Evolutionary conservation across 331 rosid species (phyloP), one percentile per base, ranked within the genome.

Genomic region (Malus hybrid): DNA sequence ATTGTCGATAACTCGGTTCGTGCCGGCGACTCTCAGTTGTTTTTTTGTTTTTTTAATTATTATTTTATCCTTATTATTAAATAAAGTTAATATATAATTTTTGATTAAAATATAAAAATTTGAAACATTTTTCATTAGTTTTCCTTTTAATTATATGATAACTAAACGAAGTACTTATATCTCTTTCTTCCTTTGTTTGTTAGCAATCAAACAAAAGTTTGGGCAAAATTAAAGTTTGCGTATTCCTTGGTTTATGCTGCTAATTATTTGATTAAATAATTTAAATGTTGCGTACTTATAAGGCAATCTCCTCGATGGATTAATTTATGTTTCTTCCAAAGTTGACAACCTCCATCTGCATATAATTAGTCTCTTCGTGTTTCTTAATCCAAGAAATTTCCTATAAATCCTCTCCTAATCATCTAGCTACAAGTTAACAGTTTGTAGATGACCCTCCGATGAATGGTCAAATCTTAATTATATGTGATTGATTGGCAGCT

Each of bases 131-230:
- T 24, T 24, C 1, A 24, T 24, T 24, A 24, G 24, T 24, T 24
- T 24, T 24, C 24, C 24, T 24, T 24, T 24, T 24, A 28, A 28
- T 28, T 28, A 12, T 9, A 39, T 13, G 54, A 5, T 14, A n/a
- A 13, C 7, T 10, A 24, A 24, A 4, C 8, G 12, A 7, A 39
- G 31, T 61, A 60, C n/a, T 56, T 27, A 18, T 5, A 4, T 62
- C 62, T 29, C 60, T 31, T 44, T 44, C 46, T 44, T 59, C 62
- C 36, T 70, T 77, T 77, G 80, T 70, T 33, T 44, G 55, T 20
- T 46, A 48, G 62, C 70, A 18, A 73, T 19, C 70, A 28, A 44
- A 73, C 77, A 73, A 62, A 73, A 28, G 22, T 19, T 34, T n/a
- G 39, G 39, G 56, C 22, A 34, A 34, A 72, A 15, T 50, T 50